phyloP scores from a whole-genome alignment of 2,329 filamentous ascomycete species.

The Arachnomyces sp. region DNA sequence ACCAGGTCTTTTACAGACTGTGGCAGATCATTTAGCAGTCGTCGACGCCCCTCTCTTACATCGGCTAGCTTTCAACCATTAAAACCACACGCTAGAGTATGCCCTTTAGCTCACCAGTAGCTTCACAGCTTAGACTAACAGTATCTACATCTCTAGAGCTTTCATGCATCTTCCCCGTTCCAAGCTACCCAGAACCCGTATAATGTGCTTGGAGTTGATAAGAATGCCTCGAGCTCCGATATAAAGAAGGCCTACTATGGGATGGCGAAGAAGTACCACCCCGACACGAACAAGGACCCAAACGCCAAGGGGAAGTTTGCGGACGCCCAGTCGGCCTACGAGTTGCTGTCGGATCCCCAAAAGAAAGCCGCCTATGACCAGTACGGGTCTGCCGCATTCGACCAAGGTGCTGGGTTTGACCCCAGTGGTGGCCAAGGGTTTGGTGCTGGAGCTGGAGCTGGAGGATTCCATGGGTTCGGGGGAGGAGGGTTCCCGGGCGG shows the following conservation, averaged over 20 bases:
- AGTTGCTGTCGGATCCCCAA: conserved; percentile 82
- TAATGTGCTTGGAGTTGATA: conserved; percentile 72
- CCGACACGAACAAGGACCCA: conserved; percentile 93
- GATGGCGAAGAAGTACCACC: conserved; percentile 93
- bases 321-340: conserved; percentile 89
- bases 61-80: conserved; percentile 8
- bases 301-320: conserved; percentile 90
- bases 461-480: conserved; percentile 53
- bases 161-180: conserved; percentile 45
- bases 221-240: conserved; percentile 69
- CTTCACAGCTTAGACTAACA: too few relatives aligned
- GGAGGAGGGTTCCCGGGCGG: conserved; percentile 51
- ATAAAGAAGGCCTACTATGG: conserved; percentile 99
- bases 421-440: conserved; percentile 54
- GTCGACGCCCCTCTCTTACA: conserved; percentile 21
- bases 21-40: conserved; percentile 17
- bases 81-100: conserved; percentile 4
- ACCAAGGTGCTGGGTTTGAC: conserved; percentile 65
- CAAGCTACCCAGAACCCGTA: conserved; percentile 82
- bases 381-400: conserved; percentile 72
- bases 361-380: conserved; percentile 90
- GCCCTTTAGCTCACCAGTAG: too few relatives aligned
- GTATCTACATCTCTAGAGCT: conserved; percentile 22
- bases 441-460: conserved; percentile 48
- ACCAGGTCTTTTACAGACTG: conserved; percentile 28